These are phyloP conservation scores for Fusarium decemcellulare DNA, from an alignment of 2,329 filamentous ascomycete genomes.

Conservation along the genomic window DNA sequence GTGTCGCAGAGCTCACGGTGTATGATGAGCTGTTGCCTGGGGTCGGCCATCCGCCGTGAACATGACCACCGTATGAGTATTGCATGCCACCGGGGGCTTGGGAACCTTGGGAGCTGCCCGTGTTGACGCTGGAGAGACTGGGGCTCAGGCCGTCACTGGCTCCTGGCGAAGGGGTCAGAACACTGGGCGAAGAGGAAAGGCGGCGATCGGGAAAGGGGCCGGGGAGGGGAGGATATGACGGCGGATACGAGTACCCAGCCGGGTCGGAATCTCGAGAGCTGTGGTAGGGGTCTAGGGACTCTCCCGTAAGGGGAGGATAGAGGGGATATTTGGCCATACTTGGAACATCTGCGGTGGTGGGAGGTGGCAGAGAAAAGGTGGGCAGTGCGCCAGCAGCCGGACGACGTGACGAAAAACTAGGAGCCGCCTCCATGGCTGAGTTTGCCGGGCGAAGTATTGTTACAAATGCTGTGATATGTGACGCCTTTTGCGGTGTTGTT, in stretches of 20 bases:
- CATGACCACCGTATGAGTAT: constrained; percentile 66
- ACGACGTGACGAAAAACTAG: constrained; percentile 53
- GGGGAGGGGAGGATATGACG: constrained; percentile 44
- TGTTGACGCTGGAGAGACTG: constrained; percentile 73
- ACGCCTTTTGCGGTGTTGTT: background rate
- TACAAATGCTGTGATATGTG: background rate
- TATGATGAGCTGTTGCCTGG: constrained; percentile 62
- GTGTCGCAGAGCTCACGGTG: constrained; percentile 64
- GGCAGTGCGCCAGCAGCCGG: constrained; percentile 52
- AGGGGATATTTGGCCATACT: constrained; percentile 50
- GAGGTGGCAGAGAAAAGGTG: constrained; percentile 54
- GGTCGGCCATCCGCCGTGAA: constrained; percentile 72
- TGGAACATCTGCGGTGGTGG: constrained; percentile 54
- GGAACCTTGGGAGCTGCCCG: constrained; percentile 70
- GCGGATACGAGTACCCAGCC: constrained; percentile 39
- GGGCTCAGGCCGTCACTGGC: constrained; percentile 74
- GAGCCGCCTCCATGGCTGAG: constrained; percentile 47
- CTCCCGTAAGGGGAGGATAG: constrained; percentile 38
- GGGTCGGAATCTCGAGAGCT: constrained; percentile 42
- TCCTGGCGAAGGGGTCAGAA: constrained; percentile 59
- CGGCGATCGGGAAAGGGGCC: constrained; percentile 46
- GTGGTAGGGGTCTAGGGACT: constrained; percentile 41
- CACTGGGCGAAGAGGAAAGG: constrained; percentile 49
- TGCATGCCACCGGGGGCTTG: constrained; percentile 63
- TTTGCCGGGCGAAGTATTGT: background rate